Percentiles rank a stretch among this genome's conserved stretches.
phyloP scores from a whole-genome alignment of 148 eudicot genomes.

The Pouteria glomerata region DNA sequence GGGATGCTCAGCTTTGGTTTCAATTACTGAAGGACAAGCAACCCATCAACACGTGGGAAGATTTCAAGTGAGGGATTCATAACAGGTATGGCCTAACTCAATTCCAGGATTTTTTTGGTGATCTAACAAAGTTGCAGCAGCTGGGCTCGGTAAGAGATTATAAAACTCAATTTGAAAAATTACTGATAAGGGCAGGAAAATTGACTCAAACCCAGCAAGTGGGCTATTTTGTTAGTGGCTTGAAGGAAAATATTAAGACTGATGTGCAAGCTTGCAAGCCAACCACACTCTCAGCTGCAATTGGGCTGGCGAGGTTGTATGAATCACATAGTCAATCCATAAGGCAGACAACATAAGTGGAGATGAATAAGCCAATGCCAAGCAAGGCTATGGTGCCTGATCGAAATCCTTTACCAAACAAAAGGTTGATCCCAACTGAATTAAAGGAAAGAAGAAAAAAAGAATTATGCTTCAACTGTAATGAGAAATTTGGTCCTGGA shows the following conservation, averaged over 20 bases:
- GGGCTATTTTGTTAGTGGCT: neutral
- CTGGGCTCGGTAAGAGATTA: neutral
- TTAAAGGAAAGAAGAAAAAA: neutral
- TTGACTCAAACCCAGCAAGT: neutral
- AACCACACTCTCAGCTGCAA: neutral
- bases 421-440: neutral
- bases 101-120: constrained; percentile 1
- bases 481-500: constrained; percentile 1
- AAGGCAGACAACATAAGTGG: neutral
- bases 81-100: neutral
- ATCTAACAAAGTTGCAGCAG: neutral
- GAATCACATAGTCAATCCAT: neutral
- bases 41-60: neutral
- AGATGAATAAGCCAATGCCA: neutral
- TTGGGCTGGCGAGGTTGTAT: constrained; percentile 6
- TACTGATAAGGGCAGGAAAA: neutral
- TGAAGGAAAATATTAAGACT: neutral
- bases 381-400: neutral
- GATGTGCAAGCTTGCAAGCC: neutral
- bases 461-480: neutral
- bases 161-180: neutral
- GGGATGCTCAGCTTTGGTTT: too few species aligned
- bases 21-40: neutral
- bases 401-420: neutral
- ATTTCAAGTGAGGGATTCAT: neutral